phyloP scores from a whole-genome alignment of 2,329 filamentous ascomycete genomes.

The Xylariaceae sp. region DNA sequence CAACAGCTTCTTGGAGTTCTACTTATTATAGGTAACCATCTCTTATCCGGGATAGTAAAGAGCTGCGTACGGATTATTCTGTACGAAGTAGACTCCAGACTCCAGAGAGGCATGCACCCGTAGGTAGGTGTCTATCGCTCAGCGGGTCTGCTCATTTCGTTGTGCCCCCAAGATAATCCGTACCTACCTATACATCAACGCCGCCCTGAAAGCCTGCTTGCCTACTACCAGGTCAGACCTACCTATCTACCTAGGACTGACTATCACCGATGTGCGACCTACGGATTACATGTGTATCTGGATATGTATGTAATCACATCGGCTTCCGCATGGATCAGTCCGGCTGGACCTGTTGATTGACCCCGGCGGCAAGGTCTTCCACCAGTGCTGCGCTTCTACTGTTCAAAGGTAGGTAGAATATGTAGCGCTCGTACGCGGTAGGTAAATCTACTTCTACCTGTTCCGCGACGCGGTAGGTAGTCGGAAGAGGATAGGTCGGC shows the following conservation, averaged over 20 bases:
- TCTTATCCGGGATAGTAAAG: not conserved
- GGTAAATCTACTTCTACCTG: not conserved
- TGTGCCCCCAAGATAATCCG: not conserved
- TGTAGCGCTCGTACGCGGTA: not conserved
- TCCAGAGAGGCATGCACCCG: too few relatives aligned
- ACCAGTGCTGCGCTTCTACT: not conserved
- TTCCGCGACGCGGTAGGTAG: constrained; percentile 6
- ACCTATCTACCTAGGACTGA: not conserved
- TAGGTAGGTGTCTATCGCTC: not conserved
- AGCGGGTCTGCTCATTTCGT: not conserved
- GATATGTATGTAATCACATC: constrained; percentile 5
- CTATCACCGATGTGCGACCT: not conserved
- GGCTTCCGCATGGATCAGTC: constrained; percentile 13
- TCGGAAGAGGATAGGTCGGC: not conserved
- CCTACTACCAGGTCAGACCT: not conserved
- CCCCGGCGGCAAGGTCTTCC: not conserved
- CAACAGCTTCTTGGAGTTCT: not conserved
- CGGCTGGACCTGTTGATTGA: constrained; percentile 6
- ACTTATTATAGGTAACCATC: not conserved
- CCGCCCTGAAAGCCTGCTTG: not conserved
- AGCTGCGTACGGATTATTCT: not conserved
- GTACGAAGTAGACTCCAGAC: too few relatives aligned
- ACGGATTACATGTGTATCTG: constrained; percentile 3
- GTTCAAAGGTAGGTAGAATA: not conserved
- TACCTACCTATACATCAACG: not conserved